A percentile compares a stretch with the other conserved stretches of the same genome.
Conservation (phyloP, 2,329 filamentous ascomycete genomes). For the Delphinella strobiligena region DNA sequence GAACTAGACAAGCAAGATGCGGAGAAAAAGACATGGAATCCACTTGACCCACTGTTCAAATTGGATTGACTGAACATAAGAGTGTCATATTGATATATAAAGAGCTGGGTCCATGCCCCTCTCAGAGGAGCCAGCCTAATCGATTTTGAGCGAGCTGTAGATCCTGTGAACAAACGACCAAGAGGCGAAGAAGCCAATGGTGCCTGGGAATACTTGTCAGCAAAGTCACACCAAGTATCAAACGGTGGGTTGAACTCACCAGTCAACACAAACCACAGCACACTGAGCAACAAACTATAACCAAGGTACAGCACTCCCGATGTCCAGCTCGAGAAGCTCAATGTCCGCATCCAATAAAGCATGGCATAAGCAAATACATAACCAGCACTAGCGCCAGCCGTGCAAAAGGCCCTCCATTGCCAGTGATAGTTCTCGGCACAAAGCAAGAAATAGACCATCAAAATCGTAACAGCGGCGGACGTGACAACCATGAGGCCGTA, state of each 20-base stretch:
- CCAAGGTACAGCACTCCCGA: conserved; percentile 87
- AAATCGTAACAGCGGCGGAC: conserved; percentile 77
- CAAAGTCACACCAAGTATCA: conserved; percentile 8
- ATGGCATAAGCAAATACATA: conserved; percentile 91
- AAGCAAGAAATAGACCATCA: conserved; percentile 92
- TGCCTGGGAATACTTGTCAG: conserved; percentile 43
- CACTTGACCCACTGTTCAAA: no score
- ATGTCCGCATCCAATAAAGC: conserved; percentile 79
- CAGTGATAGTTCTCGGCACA: conserved; percentile 97
- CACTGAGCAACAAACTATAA: conserved; percentile 80
- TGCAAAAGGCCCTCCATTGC: conserved; percentile 94
- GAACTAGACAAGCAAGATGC: no score
- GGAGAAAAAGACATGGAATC: no score
- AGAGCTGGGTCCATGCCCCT: no score
- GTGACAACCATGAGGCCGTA: conserved; percentile 97
- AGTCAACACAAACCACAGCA: conserved; percentile 85
- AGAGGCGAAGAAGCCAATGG: conserved; percentile 90
- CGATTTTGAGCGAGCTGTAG: conserved; percentile 96
- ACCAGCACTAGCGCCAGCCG: conserved; percentile 75
- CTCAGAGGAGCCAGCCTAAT: no score
- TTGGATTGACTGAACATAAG: no score
- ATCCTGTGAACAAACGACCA: conserved; percentile 93
- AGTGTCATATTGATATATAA: no score
- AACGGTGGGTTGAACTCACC: conserved; percentile 45
- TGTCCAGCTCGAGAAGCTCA: conserved; percentile 73